Conservation (phyloP, 2,329 filamentous ascomycete species). For the Paradendryphiella salina region DNA sequence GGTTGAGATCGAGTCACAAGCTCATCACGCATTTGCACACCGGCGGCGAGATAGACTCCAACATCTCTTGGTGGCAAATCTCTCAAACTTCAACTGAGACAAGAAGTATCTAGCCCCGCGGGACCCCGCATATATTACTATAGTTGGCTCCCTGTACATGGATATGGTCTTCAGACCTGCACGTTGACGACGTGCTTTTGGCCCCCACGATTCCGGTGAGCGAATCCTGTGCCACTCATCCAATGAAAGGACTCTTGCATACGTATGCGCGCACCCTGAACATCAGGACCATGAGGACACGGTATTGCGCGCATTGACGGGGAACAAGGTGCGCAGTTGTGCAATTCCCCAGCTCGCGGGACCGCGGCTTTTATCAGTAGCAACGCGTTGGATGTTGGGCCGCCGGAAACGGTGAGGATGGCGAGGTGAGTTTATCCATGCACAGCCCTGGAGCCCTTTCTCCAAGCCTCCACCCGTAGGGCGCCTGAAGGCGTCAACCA, state of each 20-base stretch:
- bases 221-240: conserved; percentile 6
- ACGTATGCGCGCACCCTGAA: conserved; percentile 15
- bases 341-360: conserved; percentile 11
- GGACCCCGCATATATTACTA: too few relatives aligned
- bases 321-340: conserved; percentile 15
- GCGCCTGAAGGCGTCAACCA: conserved; percentile 16
- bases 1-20: too few relatives aligned
- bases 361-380: conserved; percentile 18
- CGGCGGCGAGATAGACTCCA: too few relatives aligned
- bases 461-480: conserved; percentile 14
- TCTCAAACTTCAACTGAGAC: too few relatives aligned
- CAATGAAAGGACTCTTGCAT: conserved; percentile 10
- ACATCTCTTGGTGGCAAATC: background rate
- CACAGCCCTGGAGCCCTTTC: conserved; percentile 23
- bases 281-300: conserved; percentile 9
- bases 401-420: conserved; percentile 7
- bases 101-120: too few relatives aligned
- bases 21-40: too few relatives aligned
- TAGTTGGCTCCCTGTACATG: conserved; percentile 7
- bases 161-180: conserved; percentile 1
- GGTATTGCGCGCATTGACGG: background rate
- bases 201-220: conserved; percentile 29
- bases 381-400: conserved; percentile 1
- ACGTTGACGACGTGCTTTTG: conserved; percentile 18
- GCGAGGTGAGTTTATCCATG: conserved; percentile 9